These are phyloP conservation scores for Hymenoscyphus scutula DNA, from an alignment of 2,329 filamentous ascomycete species.

Conservation along the genomic window DNA sequence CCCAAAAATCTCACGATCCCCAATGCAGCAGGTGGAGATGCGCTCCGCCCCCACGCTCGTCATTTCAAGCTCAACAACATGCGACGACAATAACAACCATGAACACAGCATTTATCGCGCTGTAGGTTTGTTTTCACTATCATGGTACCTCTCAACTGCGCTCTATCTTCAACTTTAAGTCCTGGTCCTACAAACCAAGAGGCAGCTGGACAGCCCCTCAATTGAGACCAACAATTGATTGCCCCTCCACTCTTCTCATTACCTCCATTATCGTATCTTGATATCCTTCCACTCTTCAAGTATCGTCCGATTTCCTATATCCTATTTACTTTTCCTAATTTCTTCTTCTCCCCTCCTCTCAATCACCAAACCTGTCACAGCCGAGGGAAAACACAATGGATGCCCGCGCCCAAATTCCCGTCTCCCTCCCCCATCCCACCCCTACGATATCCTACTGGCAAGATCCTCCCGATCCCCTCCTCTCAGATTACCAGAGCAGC, in stretches of 20 bases:
- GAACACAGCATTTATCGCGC: not conserved
- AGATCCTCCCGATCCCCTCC: constrained; percentile 31
- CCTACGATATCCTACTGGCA: constrained; percentile 39
- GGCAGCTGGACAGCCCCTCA: too few relatives aligned
- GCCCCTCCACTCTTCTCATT: too few relatives aligned
- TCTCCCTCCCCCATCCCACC: constrained; percentile 34
- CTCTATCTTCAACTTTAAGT: not conserved
- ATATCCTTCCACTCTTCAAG: too few relatives aligned
- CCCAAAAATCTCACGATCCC: constrained; percentile 15
- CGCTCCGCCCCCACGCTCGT: constrained; percentile 8
- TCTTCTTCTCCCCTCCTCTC: not conserved
- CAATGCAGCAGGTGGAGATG: constrained; percentile 17
- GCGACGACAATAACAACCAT: not conserved
- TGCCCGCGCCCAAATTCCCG: constrained; percentile 21
- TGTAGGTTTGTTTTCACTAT: not conserved
- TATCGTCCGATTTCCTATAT: too few relatives aligned
- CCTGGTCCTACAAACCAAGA: too few relatives aligned
- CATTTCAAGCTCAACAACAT: constrained; percentile 10
- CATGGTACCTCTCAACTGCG: not conserved
- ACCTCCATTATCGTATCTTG: too few relatives aligned
- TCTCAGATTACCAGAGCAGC: constrained; percentile 34
- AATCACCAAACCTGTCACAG: not conserved
- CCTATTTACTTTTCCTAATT: too few relatives aligned
- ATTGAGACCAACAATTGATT: too few relatives aligned
- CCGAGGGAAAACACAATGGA: constrained; percentile 19